Base-by-base conservation (phyloP, 1,139 yeast species). In the Taphrina wiesneri region DNA sequence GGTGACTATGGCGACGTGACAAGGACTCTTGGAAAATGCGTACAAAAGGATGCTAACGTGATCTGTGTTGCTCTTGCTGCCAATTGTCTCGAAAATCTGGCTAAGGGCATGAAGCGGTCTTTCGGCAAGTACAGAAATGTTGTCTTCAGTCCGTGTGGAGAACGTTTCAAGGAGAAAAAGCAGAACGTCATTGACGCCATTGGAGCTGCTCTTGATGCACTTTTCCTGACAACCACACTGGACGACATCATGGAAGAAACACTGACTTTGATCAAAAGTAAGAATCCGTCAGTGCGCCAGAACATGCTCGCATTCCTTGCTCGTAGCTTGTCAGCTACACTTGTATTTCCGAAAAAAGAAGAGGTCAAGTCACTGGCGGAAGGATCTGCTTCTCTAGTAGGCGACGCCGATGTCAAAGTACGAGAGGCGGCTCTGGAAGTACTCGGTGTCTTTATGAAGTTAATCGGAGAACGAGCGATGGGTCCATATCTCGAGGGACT, bases 131-230 rank as follows among this genome's bases (percentile, higher is more conserved):
- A 90, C 74, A 82, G 81, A 56, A 70, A 79, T 0, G 73, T 82
- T 0, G 81, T 90, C 25, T 77, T 90, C 17, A 77, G 79, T 0
- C 87, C 96, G 0, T 77, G 89, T 69, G 77, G 93, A 54, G 97
- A 91, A 70, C 82, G 97, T 72, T 84, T 90, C 15, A 92, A 91
- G 74, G 99, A 93, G 75, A 90, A 89, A 78, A 93, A 93, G 73
- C 86, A 84, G 15, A 79, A 87, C 1, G 95, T 90, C 0, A 80
- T 89, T 1, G 90, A 86, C 39, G 88, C 96, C 0, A 79, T 93
- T 34, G 79, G 81, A 26, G 77, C 76, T 54, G 87, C 93, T 0
- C 79, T 91, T 67, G 90, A 87, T 75, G 83, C 89, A 0, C 80
- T 88, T 7, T 88, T 86, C 72, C 74, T 71, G 59, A 73, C 74